Percentiles rank a stretch among this genome's conserved stretches.
These are phyloP conservation scores for Cercophora sp. DNA, from an alignment of 495 filamentous ascomycete genomes.

Conservation along the genomic window DNA sequence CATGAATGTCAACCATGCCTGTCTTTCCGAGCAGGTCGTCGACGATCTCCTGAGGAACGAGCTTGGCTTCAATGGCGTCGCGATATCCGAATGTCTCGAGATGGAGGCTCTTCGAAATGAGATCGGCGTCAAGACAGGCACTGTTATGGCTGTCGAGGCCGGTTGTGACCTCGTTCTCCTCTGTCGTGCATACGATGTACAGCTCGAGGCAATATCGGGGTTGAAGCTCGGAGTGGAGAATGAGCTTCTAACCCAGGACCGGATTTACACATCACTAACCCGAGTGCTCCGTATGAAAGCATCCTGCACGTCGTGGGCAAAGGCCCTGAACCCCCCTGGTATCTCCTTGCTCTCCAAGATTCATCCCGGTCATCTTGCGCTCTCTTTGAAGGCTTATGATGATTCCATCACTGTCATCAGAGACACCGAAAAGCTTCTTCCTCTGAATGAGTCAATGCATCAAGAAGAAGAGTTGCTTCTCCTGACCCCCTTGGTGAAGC, in stretches of 20 bases:
- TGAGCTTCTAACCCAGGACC: constrained; percentile 70
- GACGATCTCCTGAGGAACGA: constrained; percentile 78
- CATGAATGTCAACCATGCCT: constrained; percentile 89
- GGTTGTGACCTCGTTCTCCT: constrained; percentile 83
- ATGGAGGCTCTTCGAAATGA: constrained; percentile 91
- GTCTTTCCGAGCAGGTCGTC: constrained; percentile 84
- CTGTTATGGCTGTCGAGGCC: constrained; percentile 90
- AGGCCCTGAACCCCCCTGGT: constrained; percentile 75
- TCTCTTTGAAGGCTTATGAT: constrained; percentile 80
- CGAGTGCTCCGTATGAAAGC: constrained; percentile 72
- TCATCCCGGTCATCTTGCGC: constrained; percentile 69
- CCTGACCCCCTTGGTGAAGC: constrained; percentile 80
- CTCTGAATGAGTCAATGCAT: constrained; percentile 70
- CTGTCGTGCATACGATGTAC: constrained; percentile 78
- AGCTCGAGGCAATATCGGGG: constrained; percentile 81
- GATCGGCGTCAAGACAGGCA: constrained; percentile 87
- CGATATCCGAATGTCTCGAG: constrained; percentile 91
- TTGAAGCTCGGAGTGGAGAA: constrained; percentile 82
- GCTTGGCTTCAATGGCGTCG: constrained; percentile 80
- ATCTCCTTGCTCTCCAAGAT: constrained; percentile 67
- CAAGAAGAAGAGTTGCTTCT: constrained; percentile 80
- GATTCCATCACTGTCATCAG: constrained; percentile 81
- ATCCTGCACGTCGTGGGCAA: constrained; percentile 76
- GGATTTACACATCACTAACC: constrained; percentile 68
- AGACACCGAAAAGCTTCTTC: constrained; percentile 73